Conservation (phyloP, 164 flowering plant genomes). For the Berberis thunbergii region DNA sequence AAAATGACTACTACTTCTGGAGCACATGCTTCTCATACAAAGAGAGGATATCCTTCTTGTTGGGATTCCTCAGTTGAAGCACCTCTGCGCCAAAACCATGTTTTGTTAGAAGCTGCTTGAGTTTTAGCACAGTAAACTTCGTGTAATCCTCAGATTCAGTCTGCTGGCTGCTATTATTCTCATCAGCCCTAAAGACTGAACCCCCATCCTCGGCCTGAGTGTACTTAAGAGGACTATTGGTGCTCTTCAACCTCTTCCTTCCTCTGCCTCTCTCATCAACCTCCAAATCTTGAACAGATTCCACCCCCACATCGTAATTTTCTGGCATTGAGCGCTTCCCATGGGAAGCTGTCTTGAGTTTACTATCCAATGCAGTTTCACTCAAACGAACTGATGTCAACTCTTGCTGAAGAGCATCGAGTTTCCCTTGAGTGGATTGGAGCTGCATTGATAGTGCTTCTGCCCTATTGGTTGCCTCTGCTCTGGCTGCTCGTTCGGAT, state of each 20-base stretch:
- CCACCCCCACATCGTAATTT: conserved; percentile 19
- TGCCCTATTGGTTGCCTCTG: conserved; percentile 72
- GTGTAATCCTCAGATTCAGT: conserved; percentile 57
- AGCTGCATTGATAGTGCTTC: conserved; percentile 76
- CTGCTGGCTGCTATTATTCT: conserved; percentile 42
- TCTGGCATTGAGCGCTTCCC: conserved; percentile 61
- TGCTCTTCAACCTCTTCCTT: conserved; percentile 63
- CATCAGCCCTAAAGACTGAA: conserved; percentile 43
- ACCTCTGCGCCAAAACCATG: conserved; percentile 80
- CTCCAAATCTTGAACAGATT: conserved; percentile 66
- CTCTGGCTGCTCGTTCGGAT: conserved; percentile 65
- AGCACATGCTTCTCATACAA: conserved; percentile 70
- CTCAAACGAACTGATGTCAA: conserved; percentile 56
- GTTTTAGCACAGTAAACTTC: conserved; percentile 65
- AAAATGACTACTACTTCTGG: conserved; percentile 19
- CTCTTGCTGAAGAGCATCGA: conserved; percentile 80
- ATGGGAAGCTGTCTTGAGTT: conserved; percentile 66
- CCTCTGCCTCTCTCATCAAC: conserved; percentile 26
- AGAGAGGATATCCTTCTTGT: conserved; percentile 68
- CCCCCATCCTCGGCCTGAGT: conserved; percentile 73
- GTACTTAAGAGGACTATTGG: conserved; percentile 46
- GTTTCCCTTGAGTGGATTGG: conserved; percentile 70
- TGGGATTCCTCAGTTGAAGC: conserved; percentile 64
- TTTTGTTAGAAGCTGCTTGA: conserved; percentile 82
- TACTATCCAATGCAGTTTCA: conserved; percentile 75